Evolutionary conservation across 257 asterid genomes (phyloP), one percentile per base, ranked within the genome.

Genomic region (Lantana camara): DNA sequence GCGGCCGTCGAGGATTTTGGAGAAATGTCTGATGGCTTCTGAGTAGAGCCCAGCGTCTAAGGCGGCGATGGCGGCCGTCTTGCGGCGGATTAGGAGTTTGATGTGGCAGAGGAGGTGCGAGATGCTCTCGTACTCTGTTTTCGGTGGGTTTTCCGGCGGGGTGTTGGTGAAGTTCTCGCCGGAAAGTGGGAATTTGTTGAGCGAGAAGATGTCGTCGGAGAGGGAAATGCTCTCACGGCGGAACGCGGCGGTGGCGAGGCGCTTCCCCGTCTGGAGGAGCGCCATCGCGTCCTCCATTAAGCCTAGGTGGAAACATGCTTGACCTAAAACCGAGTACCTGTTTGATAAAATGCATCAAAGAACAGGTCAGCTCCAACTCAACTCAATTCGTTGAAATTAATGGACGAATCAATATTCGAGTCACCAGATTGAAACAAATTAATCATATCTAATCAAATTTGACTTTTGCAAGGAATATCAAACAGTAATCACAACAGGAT

Each of bases 261-360:
- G 97, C 75, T 87, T 93, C 0, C 94, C 95, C 17, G 96, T 85
- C 75, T 87, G 98, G 34, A 93, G 89, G 32, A 93, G 88, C n/a
- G 79, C 91, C 98, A 90, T 77, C 0, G 97, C 97, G 46, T 89
- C 98, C 85, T 93, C 97, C 97, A 93, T 87, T 32, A 93, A 73
- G 1, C 98, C 98, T 27, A 93, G 72, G 69, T 85, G 97, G 81
- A 93, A 90, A 69, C 98, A 93, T 9, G 98, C 97, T 77, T 90
- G 95, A 21, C 98, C 98, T 12, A 93, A 66, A 3, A 87, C 91
- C 50, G 80, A 70, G 65, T 79, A 84, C 79, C 95, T 86, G 83
- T 60, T 63, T 42, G 61, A 69, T 14, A 16, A 48, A 70, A 67
- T 38, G 13, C 46, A 27, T 24, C 47, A 48, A 8, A 14, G 32